Evolutionary conservation across 202 grass and related monocot genomes (phyloP).

Genomic region (Elaeis oleifera): DNA sequence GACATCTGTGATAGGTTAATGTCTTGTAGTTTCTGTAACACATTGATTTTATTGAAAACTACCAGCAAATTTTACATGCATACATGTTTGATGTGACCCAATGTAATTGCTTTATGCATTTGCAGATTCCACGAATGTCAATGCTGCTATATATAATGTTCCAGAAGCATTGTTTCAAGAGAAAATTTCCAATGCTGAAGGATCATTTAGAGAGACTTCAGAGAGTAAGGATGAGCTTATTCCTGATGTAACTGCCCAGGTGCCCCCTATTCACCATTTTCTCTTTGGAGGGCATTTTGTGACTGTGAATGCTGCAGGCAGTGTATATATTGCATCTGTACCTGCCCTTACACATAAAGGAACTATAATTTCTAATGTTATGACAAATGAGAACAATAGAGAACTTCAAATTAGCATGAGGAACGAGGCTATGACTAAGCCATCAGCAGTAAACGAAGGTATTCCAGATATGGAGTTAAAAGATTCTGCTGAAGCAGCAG

Average conservation of each 20-base stretch:
- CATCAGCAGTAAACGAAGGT: constrained; percentile 7
- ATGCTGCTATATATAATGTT: constrained; percentile 12
- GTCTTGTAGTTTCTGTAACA: too few species aligned
- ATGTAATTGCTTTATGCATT: constrained; percentile 3
- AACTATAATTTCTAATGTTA: constrained; percentile 28
- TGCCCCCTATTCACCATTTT: constrained; percentile 33
- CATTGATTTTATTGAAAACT: too few species aligned
- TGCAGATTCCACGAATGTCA: constrained; percentile 27
- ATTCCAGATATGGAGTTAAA: constrained; percentile 22
- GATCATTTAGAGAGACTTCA: constrained; percentile 15
- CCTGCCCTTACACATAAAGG: constrained; percentile 33
- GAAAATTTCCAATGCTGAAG: constrained; percentile 19
- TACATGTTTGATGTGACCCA: constrained; percentile 5
- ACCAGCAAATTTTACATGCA: too few species aligned
- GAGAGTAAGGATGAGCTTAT: constrained; percentile 24
- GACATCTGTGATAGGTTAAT: too few species aligned
- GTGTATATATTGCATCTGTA: constrained; percentile 46
- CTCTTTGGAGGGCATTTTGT: constrained; percentile 61
- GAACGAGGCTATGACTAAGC: constrained; percentile 3
- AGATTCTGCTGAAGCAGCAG: constrained; percentile 13
- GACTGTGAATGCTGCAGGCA: constrained; percentile 38
- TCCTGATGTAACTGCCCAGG: constrained; percentile 21
- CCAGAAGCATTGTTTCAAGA: constrained; percentile 21
- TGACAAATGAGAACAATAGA: not conserved
- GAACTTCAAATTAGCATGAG: constrained; percentile 2